Evolutionary conservation across 1,139 yeast genomes (phyloP).

Genomic region (Taphrina communis): DNA sequence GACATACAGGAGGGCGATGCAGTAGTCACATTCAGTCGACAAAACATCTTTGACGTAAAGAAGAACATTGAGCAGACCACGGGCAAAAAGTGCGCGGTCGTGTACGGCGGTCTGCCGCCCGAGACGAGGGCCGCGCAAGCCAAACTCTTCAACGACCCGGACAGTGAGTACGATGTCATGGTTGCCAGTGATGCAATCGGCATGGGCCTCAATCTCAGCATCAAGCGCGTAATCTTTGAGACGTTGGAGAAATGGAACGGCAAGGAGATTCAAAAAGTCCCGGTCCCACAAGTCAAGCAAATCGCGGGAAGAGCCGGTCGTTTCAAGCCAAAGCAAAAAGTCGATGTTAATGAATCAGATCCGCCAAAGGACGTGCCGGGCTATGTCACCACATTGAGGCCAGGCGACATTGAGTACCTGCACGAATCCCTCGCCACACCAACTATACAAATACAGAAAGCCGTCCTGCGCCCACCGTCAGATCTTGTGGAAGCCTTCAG

Average conservation of each 20-base stretch:
- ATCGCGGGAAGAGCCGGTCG: constrained; percentile 98
- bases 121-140: constrained; percentile 92
- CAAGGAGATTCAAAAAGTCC: constrained; percentile 56
- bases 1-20: constrained; percentile 75
- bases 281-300: constrained; percentile 77
- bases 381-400: constrained; percentile 63
- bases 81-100: constrained; percentile 76
- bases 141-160: constrained; percentile 64
- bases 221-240: constrained; percentile 77
- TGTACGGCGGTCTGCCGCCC: constrained; percentile 95
- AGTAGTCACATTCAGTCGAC: constrained; percentile 82
- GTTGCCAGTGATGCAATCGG: constrained; percentile 98
- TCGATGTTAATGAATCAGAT: constrained; percentile 34
- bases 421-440: constrained; percentile 58
- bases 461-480: constrained; percentile 74
- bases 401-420: constrained; percentile 57
- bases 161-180: constrained; percentile 73
- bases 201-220: constrained; percentile 85
- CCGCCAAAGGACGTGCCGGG: constrained; percentile 54
- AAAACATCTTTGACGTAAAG: constrained; percentile 68
- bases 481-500: constrained; percentile 63
- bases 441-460: constrained; percentile 58
- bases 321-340: constrained; percentile 53
- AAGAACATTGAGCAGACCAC: constrained; percentile 68
- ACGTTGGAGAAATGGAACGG: constrained; percentile 77